Percentiles rank a stretch among this genome's conserved stretches.
Evolutionary conservation across 2,329 filamentous ascomycete genomes (phyloP).

Genomic region (Fusarium pseudonygamai): DNA sequence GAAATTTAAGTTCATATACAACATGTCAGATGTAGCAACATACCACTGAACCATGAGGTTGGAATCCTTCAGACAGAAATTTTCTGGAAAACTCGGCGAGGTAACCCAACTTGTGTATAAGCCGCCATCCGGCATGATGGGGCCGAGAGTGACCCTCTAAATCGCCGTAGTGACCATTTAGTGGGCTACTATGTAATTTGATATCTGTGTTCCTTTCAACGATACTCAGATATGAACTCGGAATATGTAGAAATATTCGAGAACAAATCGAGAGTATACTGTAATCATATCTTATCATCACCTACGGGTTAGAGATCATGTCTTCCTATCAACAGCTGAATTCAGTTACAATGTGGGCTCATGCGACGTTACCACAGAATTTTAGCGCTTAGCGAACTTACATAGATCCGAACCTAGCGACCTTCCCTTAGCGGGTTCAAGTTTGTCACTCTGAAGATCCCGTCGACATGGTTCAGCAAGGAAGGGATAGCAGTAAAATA

Average conservation of each 20-base stretch:
- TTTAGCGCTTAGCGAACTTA: background rate
- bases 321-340: background rate
- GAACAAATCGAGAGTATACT: background rate
- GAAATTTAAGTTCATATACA: constrained; percentile 1
- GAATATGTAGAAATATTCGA: background rate
- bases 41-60: background rate
- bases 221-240: background rate
- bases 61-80: background rate
- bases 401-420: constrained; percentile 2
- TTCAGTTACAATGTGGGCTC: background rate
- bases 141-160: constrained; percentile 8
- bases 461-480: constrained; percentile 12
- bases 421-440: constrained; percentile 24
- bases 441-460: constrained; percentile 3
- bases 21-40: background rate
- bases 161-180: background rate
- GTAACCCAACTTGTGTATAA: background rate
- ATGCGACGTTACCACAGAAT: constrained; percentile 13
- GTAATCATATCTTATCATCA: too few species aligned
- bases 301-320: background rate
- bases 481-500: background rate
- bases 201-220: background rate
- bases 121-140: constrained; percentile 15
- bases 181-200: background rate
- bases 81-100: background rate